phyloP scores from a whole-genome alignment of 306 rosid genomes.

The Oemleria cerasiformis region DNA sequence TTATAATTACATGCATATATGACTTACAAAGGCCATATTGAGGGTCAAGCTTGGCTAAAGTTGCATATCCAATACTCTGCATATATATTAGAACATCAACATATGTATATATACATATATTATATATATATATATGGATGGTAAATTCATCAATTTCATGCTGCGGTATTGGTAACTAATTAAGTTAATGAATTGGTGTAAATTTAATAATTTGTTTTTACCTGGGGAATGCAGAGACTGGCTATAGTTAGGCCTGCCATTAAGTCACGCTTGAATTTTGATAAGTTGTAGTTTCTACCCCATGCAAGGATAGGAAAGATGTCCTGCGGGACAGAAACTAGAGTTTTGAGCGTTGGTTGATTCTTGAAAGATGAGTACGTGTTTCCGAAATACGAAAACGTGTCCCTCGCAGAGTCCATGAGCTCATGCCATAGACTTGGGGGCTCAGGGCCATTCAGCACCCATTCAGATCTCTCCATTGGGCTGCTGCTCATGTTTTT shows the following conservation, averaged over 20 bases:
- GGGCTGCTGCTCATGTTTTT: constrained; percentile 15
- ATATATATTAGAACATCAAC: too few relatives aligned
- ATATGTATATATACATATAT: too few relatives aligned
- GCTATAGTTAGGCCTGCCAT: constrained; percentile 73
- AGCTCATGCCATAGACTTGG: constrained; percentile 44
- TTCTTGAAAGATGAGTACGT: constrained; percentile 30
- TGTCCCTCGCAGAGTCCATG: constrained; percentile 23
- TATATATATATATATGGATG: too few relatives aligned
- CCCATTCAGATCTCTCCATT: constrained; percentile 44
- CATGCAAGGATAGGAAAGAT: constrained; percentile 52
- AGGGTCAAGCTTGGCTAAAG: constrained; percentile 79
- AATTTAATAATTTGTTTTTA: constrained; percentile 3
- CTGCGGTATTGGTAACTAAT: too few relatives aligned
- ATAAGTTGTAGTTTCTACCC: constrained; percentile 35
- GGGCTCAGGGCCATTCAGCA: constrained; percentile 55
- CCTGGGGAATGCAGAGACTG: constrained; percentile 81
- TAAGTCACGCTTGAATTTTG: constrained; percentile 47
- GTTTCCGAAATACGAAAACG: constrained; percentile 10
- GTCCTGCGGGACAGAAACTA: constrained; percentile 18
- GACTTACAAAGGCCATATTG: constrained; percentile 88
- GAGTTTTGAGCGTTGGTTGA: constrained; percentile 23
- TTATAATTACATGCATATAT: too few relatives aligned
- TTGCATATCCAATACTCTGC: constrained; percentile 95
- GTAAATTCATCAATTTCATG: too few relatives aligned
- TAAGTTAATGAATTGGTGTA: not conserved